Evolutionary conservation across 345 rosid genomes (phyloP).

Genomic region (Clausena lansium): DNA sequence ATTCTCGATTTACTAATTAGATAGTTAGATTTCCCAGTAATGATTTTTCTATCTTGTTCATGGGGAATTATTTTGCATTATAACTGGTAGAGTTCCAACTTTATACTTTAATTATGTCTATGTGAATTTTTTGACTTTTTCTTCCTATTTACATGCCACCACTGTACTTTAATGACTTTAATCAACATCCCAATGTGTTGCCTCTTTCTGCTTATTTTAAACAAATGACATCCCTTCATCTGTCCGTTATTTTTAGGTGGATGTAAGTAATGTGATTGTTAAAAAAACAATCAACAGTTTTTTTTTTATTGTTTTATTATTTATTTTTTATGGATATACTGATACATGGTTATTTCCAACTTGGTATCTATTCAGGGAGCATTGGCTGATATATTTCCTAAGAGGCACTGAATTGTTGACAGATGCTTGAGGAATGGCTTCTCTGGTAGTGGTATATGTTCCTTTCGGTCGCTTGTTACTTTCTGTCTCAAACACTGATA

Average conservation of each 20-base stretch:
- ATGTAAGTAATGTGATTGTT: neutral
- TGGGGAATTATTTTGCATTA: neutral
- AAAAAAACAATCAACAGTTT: neutral
- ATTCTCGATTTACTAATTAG: no score
- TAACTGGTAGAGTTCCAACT: neutral
- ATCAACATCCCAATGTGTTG: no score
- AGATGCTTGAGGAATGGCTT: constrained; percentile 74
- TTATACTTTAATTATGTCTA: neutral
- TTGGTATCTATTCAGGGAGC: constrained; percentile 56
- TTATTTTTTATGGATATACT: neutral
- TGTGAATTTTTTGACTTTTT: neutral
- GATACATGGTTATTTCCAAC: neutral
- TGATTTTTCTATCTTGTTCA: neutral
- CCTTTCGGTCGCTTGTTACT: neutral
- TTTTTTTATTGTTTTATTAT: no score
- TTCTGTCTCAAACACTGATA: neutral
- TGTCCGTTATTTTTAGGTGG: no score
- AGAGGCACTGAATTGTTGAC: constrained; percentile 66
- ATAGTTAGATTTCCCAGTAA: no score
- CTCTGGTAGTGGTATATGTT: constrained; percentile 50
- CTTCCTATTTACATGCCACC: no score
- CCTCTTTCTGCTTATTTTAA: neutral
- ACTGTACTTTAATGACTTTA: no score
- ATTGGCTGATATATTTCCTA: constrained; percentile 69
- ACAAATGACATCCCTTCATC: neutral